Percentiles rank a stretch among this genome's conserved stretches.
Conservation (phyloP, 176 grass and related monocot genomes). For the Oryza rufipogon region DNA sequence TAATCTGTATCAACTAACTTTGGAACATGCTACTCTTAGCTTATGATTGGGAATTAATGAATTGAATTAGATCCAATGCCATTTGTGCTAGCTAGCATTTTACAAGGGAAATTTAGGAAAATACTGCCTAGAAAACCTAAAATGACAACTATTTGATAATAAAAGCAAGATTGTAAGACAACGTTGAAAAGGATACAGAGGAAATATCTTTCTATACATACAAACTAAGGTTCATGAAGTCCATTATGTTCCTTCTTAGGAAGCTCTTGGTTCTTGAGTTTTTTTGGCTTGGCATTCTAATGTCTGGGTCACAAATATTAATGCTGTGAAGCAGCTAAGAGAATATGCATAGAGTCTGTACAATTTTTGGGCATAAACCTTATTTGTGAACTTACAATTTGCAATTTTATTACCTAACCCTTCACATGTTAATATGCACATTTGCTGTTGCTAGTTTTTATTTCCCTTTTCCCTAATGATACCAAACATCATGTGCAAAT, state of each 20-base stretch:
- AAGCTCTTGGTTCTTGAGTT: slow-evolving; percentile 11
- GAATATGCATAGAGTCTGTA: slow-evolving; percentile 5
- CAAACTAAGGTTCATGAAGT: background rate
- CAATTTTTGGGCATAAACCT: background rate
- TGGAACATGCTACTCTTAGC: background rate
- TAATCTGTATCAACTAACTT: background rate
- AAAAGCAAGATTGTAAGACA: background rate
- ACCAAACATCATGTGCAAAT: background rate
- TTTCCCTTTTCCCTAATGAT: background rate
- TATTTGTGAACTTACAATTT: background rate
- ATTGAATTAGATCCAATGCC: background rate
- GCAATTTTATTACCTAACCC: background rate
- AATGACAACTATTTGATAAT: background rate
- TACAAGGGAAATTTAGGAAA: background rate
- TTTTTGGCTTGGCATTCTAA: background rate
- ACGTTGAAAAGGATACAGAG: background rate
- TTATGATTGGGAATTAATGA: background rate
- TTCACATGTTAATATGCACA: background rate
- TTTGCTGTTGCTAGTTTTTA: background rate
- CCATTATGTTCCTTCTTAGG: background rate
- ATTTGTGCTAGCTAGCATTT: background rate
- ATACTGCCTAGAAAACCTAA: background rate
- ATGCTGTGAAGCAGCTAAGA: background rate
- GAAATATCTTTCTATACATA: background rate
- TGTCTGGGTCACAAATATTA: background rate